Base-by-base conservation (phyloP, 1,284 basidiomycete species). In the Austroboletus novae-zelandiae region DNA sequence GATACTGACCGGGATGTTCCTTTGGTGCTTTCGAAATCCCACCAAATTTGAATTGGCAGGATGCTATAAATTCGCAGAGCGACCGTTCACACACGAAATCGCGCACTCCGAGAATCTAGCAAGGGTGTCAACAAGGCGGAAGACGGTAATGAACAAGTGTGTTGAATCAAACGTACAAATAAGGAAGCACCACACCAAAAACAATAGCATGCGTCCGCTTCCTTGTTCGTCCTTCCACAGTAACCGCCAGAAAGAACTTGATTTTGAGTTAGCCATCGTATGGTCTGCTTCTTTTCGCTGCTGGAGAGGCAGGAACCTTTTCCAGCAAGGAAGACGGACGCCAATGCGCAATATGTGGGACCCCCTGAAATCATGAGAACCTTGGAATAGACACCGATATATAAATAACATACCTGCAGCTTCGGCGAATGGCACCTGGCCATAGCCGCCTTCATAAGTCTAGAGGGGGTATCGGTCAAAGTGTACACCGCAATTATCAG, bases 401-500 rank as follows among this genome's bases (percentile, higher is more conserved):
- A 32, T 20, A 11, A 61, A 23, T 23, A 23, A 23, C 72, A 37
- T 52, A 86, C 92, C 93, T 68, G 95, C 86, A 4, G 93, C 88
- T 71, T 99, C 96, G 37, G 86, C 80, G 31, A 77, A 79, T 0
- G 91, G 86, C 1, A 80, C 76, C 62, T 94, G 91, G 0, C 89
- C 91, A 61, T 92, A 98, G 0, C 91, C 94, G 20, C 94, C 94
- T 75, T 98, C 95, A 65, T 93, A 93, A 10, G 86, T 87, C 92
- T 97, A 64, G 14, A 15, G 27, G 41, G 32, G 25, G 17, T 14
- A 36, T 50, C 23, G 27, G 29, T 61, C 27, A 56, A 37, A 17
- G 15, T 31, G 23, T 4, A 11, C 4, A 3, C 20, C 8, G 23
- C 1, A 29, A 52, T 13, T 40, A 25, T 18, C 14, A 31, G 15